phyloP scores from a whole-genome alignment of 805 yeast genomes.

The Monosporozyma servazzii region DNA sequence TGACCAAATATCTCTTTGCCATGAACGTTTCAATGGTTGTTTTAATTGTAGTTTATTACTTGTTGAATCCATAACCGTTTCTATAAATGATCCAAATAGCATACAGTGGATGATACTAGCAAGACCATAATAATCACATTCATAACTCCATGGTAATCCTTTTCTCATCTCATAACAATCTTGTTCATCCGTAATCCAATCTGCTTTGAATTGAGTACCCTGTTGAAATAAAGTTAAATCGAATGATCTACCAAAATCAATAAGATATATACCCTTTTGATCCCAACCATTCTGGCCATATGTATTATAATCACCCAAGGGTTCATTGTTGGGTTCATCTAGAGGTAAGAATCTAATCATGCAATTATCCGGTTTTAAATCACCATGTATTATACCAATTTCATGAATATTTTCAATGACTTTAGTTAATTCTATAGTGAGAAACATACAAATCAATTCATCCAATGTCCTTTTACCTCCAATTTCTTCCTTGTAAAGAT shows the following conservation, averaged over 20 bases:
- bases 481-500: slow-evolving; percentile 32
- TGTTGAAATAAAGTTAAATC: slow-evolving; percentile 52
- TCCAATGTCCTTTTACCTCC: slow-evolving; percentile 33
- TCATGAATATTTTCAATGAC: slow-evolving; percentile 54
- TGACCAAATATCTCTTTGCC: slow-evolving; percentile 68
- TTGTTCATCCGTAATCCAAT: slow-evolving; percentile 53
- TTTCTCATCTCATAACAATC: slow-evolving; percentile 66
- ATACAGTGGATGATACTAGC: slow-evolving; percentile 67
- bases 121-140: slow-evolving; percentile 75
- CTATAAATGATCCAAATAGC: slow-evolving; percentile 61
- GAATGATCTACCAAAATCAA: slow-evolving; percentile 76
- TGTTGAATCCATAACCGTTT: slow-evolving; percentile 22
- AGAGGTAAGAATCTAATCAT: slow-evolving; percentile 48
- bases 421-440: slow-evolving; percentile 55
- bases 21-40: slow-evolving; percentile 49
- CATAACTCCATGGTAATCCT: slow-evolving; percentile 59
- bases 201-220: slow-evolving; percentile 45
- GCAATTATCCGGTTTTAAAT: slow-evolving; percentile 77
- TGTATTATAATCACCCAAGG: slow-evolving; percentile 25
- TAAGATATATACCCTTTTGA: slow-evolving; percentile 47
- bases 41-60: neutral
- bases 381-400: slow-evolving; percentile 70
- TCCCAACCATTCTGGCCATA: slow-evolving; percentile 40
- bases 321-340: slow-evolving; percentile 3
- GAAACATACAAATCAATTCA: slow-evolving; percentile 53